Evolutionary conservation across 108 stramenopile species (phyloP), one percentile per base, ranked within the genome.

Genomic region (Fistulifera solaris): DNA sequence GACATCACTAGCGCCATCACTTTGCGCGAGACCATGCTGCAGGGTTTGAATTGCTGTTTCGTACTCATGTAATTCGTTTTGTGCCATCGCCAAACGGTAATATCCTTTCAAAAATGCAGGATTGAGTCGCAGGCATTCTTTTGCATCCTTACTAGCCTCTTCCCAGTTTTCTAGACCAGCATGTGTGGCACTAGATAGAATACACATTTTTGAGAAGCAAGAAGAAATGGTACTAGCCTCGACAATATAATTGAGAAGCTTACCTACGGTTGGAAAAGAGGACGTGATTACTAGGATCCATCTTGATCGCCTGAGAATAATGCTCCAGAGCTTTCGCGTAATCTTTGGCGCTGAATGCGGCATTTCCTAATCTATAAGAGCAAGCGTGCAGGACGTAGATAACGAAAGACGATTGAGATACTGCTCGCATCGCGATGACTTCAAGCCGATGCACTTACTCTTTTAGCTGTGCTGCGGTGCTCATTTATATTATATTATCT

Each of bases 181-280:
- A 58, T 95, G 70, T 35, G 80, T 91, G 16, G 94, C 94, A 63
- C 89, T 92, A 48, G 8, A 40, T 15, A 35, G 26, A 15, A 8
- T 0, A 25, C 27, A 27, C 22, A 15, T 5, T 26, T 52, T 18
- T 27, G 14, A 21, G 49, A 4, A 38, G n/a, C 51, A 53, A 18
- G 22, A 41, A 2, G 54, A 56, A 6, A 14, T 8, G 2, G 40
- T 56, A 14, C 39, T 35, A 35, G n/a, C n/a, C n/a, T n/a, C n/a
- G n/a, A n/a, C n/a, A n/a, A n/a, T n/a, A n/a, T n/a, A n/a, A n/a
- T n/a, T n/a, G n/a, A n/a, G n/a, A n/a, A n/a, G n/a, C 83, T 65
- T 50, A 87, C 85, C 89, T 83, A 47, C 96, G 63, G 48, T 97
- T 97, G 31, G 90, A 93, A 61, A 74, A 97, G 62, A 85, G 93